These are phyloP conservation scores for Pseudonitzschia multiseries DNA, from an alignment of 108 stramenopile species.

Conservation along the genomic window DNA sequence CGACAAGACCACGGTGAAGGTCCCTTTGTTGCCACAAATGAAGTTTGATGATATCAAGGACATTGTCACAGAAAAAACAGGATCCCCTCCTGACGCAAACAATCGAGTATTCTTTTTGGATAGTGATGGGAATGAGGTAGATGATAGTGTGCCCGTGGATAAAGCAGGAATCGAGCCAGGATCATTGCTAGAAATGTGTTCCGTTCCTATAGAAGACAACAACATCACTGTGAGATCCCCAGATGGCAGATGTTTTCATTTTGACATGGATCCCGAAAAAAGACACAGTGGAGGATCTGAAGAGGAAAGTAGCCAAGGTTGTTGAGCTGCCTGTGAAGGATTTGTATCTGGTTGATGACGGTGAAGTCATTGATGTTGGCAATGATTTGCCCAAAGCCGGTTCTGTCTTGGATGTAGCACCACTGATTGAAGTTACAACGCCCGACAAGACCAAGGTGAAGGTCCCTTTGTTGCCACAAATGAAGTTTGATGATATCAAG, in stretches of 20 bases:
- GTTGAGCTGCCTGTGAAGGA: background rate
- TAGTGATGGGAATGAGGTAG: conserved; percentile 9
- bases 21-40: conserved; percentile 14
- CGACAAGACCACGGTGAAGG: conserved; percentile 1
- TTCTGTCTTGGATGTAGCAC: too few species aligned
- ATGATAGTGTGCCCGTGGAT: background rate
- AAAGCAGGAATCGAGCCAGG: background rate
- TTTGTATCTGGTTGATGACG: too few species aligned
- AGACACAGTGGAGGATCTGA: too few species aligned
- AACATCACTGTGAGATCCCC: background rate
- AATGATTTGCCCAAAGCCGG: too few species aligned
- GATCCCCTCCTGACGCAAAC: conserved; percentile 5
- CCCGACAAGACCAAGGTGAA: conserved; percentile 9
- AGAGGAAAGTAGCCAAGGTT: too few species aligned
- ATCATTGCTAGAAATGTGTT: background rate
- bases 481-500: conserved; percentile 27
- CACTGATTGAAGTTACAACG: background rate
- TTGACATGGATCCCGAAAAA: too few species aligned
- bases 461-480: conserved; percentile 11
- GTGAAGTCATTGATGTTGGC: too few species aligned
- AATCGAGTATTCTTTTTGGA: conserved; percentile 32
- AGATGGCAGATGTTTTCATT: background rate
- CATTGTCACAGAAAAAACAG: conserved; percentile 21
- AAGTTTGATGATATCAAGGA: conserved; percentile 31
- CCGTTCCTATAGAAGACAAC: background rate